These are phyloP conservation scores for Paraphaeosphaeria minitans DNA, from an alignment of 2,329 filamentous ascomycete genomes.

Conservation along the genomic window DNA sequence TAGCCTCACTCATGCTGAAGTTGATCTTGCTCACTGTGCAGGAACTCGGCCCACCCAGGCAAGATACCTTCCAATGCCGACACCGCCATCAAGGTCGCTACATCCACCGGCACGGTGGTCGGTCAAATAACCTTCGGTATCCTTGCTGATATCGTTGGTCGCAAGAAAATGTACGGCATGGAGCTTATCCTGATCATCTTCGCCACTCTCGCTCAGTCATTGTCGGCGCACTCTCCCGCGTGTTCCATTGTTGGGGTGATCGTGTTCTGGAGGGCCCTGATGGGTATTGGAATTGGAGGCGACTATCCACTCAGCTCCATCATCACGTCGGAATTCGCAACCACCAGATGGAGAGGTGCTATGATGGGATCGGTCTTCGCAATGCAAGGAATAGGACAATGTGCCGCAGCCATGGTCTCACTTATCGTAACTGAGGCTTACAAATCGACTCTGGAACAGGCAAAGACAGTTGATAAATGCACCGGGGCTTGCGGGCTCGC, in stretches of 20 bases:
- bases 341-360: conserved; percentile 81
- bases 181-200: conserved; percentile 48
- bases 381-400: conserved; percentile 84
- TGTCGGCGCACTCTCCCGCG: conserved; percentile 41
- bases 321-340: conserved; percentile 87
- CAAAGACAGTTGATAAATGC: conserved; percentile 61
- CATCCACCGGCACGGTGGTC: conserved; percentile 80
- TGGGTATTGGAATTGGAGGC: conserved; percentile 43
- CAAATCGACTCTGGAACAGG: conserved; percentile 64
- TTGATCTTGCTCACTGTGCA: background rate
- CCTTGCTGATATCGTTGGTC: conserved; percentile 76
- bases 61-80: conserved; percentile 70
- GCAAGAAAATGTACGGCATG: conserved; percentile 80
- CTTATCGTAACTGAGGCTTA: conserved; percentile 75
- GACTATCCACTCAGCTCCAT: conserved; percentile 74
- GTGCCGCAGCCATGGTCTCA: conserved; percentile 75
- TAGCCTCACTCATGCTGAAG: background rate
- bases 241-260: conserved; percentile 45
- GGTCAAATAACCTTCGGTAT: conserved; percentile 74
- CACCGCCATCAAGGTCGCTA: conserved; percentile 84
- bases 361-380: conserved; percentile 89
- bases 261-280: conserved; percentile 47
- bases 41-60: conserved; percentile 45
- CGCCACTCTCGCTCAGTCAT: conserved; percentile 46
- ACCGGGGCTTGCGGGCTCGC: conserved; percentile 67